Base-by-base conservation (phyloP, 1,284 basidiomycete genomes). In the Leccinum pseudoinsigne region DNA sequence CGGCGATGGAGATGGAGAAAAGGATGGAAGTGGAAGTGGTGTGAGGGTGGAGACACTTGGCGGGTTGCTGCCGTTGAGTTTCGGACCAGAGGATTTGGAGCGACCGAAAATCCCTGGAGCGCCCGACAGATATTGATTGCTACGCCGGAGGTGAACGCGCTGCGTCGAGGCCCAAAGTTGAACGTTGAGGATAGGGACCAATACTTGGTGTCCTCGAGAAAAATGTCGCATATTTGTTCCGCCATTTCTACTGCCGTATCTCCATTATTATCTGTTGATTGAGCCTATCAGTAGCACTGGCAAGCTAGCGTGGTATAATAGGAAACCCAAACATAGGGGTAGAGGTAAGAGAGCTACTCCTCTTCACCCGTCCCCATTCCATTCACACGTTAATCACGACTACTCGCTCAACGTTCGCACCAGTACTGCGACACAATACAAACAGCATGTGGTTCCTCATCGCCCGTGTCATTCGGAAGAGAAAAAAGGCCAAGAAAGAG, bases 31-130 rank as follows among this genome's bases (percentile, higher is more conserved):
- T n/a, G 42, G 16, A 10, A n/a, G 45, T 18, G 65, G 58, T 3
- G 59, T 69, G 58, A 66, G 76, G 40, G 60, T 67, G 80, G 85
- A 86, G 59, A 92, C 88, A 3, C 79, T 97, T 16, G 91, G 81
- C 3, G 85, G 89, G 66, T 78, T 98, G 40, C 79, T 97, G 55
- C 95, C 95, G 0, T 82, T 92, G 77, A 93, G 92, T 74, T 97
- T 97, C 77, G 95, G 95, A 0, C 94, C 94, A 1, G 93, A 34
- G 45, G 69, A 70, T 0, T 34, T 70, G 63, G 63, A 68, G 54
- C 58, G 31, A 10, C 60, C 60, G 36, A 64, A 8, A n/a, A 18
- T 57, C 4, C 14, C 23, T 10, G 26, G 21, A 28, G 26, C 16
- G n/a, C 56, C 16, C 16, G 23, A 34, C 21, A n/a, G 3, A 12